A percentile compares a stretch with the other conserved stretches of the same genome.
phyloP scores from a whole-genome alignment of 2,329 filamentous ascomycete genomes.

The Gaeumannomyces tritici region DNA sequence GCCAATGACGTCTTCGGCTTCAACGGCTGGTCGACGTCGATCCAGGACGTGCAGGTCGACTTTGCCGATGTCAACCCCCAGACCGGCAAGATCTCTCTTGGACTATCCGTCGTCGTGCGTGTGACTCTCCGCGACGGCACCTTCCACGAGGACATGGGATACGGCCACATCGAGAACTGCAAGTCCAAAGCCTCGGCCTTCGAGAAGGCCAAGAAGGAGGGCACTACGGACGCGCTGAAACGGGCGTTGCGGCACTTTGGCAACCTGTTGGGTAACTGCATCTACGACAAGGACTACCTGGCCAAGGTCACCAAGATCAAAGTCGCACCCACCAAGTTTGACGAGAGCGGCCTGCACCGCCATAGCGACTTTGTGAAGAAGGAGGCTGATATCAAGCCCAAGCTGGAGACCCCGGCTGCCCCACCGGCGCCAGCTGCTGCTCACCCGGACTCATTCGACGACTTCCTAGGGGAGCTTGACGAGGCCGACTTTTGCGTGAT shows the following conservation, averaged over 20 bases:
- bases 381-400: constrained; percentile 24
- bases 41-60: constrained; percentile 89
- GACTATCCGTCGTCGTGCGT: constrained; percentile 81
- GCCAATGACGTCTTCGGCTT: constrained; percentile 95
- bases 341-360: constrained; percentile 70
- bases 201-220: constrained; percentile 98
- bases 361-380: constrained; percentile 67
- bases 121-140: constrained; percentile 88
- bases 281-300: constrained; percentile 94
- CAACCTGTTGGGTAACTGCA: constrained; percentile 94
- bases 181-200: constrained; percentile 93
- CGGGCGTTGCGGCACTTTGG: constrained; percentile 84
- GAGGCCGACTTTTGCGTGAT: constrained; percentile 66
- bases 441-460: constrained; percentile 37
- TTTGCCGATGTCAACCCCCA: constrained; percentile 82
- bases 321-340: constrained; percentile 65
- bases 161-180: constrained; percentile 92
- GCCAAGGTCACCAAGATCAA: constrained; percentile 86
- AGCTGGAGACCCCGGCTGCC: not conserved
- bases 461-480: constrained; percentile 55
- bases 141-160: constrained; percentile 96
- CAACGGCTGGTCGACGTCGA: constrained; percentile 95
- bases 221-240: constrained; percentile 89
- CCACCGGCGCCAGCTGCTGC: constrained; percentile 9
- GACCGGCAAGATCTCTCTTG: constrained; percentile 71